Evolutionary conservation across 352 stramenopile genomes (phyloP), one percentile per base, ranked within the genome.

Genomic region (Phytopythium cucurbitacearum): DNA sequence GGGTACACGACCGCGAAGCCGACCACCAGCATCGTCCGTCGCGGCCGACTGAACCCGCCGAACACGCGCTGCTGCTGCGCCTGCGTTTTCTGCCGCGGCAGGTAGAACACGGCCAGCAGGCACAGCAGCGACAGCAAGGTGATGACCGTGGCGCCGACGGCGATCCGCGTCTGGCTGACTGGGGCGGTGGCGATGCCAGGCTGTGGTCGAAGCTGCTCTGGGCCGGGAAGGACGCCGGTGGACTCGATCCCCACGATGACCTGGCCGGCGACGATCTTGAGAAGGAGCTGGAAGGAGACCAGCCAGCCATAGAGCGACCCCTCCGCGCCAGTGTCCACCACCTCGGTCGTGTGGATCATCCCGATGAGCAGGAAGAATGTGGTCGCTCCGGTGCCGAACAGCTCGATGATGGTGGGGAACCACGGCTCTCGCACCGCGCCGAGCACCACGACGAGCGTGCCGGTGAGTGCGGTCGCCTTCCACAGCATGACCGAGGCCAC

Each of bases 41-140:
- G 50, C 21, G 54, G 35, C 9, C 43, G 46, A 40, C 56, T 80
- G 72, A 73, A 80, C n/a, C 69, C 69, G n/a, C 69, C 72, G 51
- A 77, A 73, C 13, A 75, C 51, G 15, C 72, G 72, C 5, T 70
- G 53, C 56, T 79, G 72, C 60, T 82, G 72, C 4, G 69, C 69
- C 41, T 76, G 66, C 0, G 75, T 66, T 52, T 77, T 79, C 47
- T 82, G 69, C 4, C 55, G 57, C 7, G 72, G 72, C 38, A 75
- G 40, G 36, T 53, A 69, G 45, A 34, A 64, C 13, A 78, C 52
- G 13, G 61, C 61, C 0, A 56, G 7, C 5, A 73, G 9, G 4
- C 56, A 55, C 10, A 73, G 43, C 16, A 77, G 50, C 40, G 64
- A 55, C 38, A 62, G 32, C 2, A 37, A 3, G 7, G 48, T 57